Evolutionary conservation across 768 basidiomycete species (phyloP).

Genomic region (Boletus pseudo-olivaceus): DNA sequence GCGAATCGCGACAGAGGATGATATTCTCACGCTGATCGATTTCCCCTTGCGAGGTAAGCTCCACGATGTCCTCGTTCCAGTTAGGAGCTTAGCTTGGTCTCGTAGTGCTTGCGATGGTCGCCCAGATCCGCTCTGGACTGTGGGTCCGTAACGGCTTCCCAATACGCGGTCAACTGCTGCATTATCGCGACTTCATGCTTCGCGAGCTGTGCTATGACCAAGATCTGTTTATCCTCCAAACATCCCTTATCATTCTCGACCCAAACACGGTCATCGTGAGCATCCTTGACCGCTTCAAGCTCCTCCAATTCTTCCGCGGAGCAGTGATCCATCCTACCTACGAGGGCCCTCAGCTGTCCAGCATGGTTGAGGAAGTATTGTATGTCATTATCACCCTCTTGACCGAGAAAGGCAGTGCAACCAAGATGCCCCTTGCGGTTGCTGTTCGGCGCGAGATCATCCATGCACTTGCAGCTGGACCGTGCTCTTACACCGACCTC

Average conservation of each 20-base stretch:
- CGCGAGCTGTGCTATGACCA: slow-evolving; percentile 97
- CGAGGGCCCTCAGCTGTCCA: slow-evolving; percentile 66
- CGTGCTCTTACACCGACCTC: slow-evolving; percentile 87
- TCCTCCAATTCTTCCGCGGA: slow-evolving; percentile 77
- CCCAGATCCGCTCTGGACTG: slow-evolving; percentile 90
- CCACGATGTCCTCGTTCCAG: not conserved
- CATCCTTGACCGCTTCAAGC: slow-evolving; percentile 86
- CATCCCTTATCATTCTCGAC: slow-evolving; percentile 72
- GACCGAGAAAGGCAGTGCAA: slow-evolving; percentile 75
- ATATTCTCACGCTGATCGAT: slow-evolving; percentile 75
- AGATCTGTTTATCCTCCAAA: slow-evolving; percentile 87
- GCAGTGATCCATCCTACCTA: slow-evolving; percentile 51
- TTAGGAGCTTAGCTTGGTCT: not conserved
- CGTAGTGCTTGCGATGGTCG: slow-evolving; percentile 82
- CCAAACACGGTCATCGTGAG: slow-evolving; percentile 78
- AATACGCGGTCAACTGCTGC: slow-evolving; percentile 90
- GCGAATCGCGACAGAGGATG: slow-evolving; percentile 60
- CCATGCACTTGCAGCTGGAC: slow-evolving; percentile 85
- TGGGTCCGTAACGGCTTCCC: slow-evolving; percentile 98
- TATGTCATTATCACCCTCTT: slow-evolving; percentile 84
- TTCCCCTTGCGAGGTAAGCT: slow-evolving; percentile 81
- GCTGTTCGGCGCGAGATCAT: slow-evolving; percentile 82
- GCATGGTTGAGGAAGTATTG: slow-evolving; percentile 90
- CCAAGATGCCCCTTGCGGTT: slow-evolving; percentile 56
- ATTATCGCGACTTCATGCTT: slow-evolving; percentile 95